These are phyloP conservation scores for Erigeron canadensis DNA, from an alignment of 129 eudicot species.

Conservation along the genomic window DNA sequence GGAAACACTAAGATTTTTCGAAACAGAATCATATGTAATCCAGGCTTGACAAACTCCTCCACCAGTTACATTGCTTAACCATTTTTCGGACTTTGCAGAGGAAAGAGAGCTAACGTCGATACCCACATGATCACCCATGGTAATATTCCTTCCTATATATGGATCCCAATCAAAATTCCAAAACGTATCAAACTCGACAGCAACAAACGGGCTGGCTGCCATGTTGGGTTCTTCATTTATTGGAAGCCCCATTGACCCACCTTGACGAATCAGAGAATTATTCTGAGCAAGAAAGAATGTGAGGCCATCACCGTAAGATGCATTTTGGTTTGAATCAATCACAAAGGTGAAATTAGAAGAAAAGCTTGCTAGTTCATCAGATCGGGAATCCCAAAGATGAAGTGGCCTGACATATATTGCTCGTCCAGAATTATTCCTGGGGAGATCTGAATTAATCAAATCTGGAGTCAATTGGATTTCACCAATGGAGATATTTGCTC, in stretches of 20 bases:
- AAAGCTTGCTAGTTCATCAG: conserved; percentile 38
- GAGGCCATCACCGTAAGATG: conserved; percentile 19
- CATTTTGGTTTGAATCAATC: conserved; percentile 8
- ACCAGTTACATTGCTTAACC: conserved; percentile 28
- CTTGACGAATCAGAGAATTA: not conserved
- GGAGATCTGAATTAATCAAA: not conserved
- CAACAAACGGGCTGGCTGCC: not conserved
- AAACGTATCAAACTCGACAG: conserved; percentile 24
- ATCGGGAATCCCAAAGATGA: conserved; percentile 35
- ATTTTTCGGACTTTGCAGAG: conserved; percentile 16
- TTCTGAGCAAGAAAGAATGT: conserved; percentile 27
- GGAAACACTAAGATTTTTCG: conserved; percentile 34
- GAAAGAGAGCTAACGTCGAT: conserved; percentile 26
- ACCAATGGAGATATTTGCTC: conserved; percentile 12
- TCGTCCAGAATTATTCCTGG: conserved; percentile 12
- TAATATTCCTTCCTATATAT: not conserved
- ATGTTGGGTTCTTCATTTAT: not conserved
- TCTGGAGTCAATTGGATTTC: conserved; percentile 35
- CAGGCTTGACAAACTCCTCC: conserved; percentile 32
- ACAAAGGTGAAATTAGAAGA: conserved; percentile 37
- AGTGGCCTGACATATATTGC: conserved; percentile 28
- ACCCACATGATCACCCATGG: conserved; percentile 38
- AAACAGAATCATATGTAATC: conserved; percentile 36
- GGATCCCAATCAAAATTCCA: conserved; percentile 11
- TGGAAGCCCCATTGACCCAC: conserved; percentile 18